These are phyloP conservation scores for Aspergillus olivimuriae DNA, from an alignment of 495 filamentous ascomycete species.

Conservation along the genomic window DNA sequence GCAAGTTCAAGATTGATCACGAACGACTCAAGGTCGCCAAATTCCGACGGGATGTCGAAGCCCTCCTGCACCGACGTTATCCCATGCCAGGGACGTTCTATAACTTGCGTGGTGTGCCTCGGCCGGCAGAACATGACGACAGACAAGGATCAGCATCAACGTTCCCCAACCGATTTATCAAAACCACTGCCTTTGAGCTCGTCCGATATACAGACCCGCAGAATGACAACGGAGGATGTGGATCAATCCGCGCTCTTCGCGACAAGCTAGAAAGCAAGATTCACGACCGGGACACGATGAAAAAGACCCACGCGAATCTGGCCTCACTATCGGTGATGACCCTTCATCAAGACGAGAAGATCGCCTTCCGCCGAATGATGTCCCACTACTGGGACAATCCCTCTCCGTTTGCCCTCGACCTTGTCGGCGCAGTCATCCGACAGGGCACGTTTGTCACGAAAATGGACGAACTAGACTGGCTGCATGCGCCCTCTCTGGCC, in stretches of 20 bases:
- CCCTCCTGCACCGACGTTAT: slow-evolving; percentile 30
- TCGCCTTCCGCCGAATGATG: slow-evolving; percentile 67
- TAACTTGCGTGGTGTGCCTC: slow-evolving; percentile 26
- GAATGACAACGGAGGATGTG: not conserved
- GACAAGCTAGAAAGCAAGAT: not conserved
- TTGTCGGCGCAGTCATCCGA: slow-evolving; percentile 69
- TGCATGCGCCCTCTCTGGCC: slow-evolving; percentile 57
- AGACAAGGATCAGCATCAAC: not conserved
- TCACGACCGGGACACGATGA: not conserved
- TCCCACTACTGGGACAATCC: slow-evolving; percentile 74
- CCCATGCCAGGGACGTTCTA: slow-evolving; percentile 62
- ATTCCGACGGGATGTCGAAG: slow-evolving; percentile 48
- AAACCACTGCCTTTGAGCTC: not conserved
- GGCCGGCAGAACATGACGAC: not conserved
- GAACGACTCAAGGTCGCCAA: slow-evolving; percentile 44
- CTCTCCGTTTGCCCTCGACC: slow-evolving; percentile 63
- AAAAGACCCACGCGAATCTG: not conserved
- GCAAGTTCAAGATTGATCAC: slow-evolving; percentile 44
- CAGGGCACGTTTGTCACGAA: slow-evolving; percentile 75
- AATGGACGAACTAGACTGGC: slow-evolving; percentile 73
- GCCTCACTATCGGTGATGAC: not conserved
- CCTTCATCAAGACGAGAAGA: slow-evolving; percentile 18
- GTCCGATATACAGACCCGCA: not conserved
- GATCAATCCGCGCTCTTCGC: not conserved
- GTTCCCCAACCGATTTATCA: not conserved